phyloP scores from a whole-genome alignment of 768 basidiomycete genomes.

The Tulasnella sp. region DNA sequence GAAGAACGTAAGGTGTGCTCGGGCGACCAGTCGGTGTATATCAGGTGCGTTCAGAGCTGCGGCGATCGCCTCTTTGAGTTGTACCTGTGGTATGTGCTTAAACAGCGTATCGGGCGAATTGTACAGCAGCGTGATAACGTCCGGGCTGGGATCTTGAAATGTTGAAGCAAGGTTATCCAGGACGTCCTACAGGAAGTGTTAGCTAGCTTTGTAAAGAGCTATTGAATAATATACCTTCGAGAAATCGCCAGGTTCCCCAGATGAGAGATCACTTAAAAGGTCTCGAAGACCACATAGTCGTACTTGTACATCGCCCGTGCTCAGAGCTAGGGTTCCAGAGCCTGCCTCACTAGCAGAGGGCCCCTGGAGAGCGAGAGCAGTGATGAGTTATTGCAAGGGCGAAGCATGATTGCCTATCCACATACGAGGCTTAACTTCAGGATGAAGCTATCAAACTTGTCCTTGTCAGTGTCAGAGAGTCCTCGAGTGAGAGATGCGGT shows the following conservation, averaged over 20 bases:
- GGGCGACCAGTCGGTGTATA: conserved; percentile 39
- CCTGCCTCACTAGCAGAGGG: neutral
- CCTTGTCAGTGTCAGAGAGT: neutral
- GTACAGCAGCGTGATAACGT: neutral
- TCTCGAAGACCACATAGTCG: neutral
- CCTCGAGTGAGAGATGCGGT: conserved; percentile 32
- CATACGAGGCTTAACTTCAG: neutral
- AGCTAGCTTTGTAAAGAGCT: too few relatives aligned
- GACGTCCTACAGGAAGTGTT: neutral
- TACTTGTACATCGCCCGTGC: conserved; percentile 9
- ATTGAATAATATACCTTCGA: neutral
- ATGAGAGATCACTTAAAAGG: neutral
- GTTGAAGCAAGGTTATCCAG: neutral
- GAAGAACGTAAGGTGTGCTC: conserved; percentile 49
- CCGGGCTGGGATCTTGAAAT: neutral
- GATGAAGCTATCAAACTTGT: conserved; percentile 1
- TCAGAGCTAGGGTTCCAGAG: neutral
- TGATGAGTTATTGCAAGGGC: neutral
- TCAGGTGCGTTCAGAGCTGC: conserved; percentile 17
- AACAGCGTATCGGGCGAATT: neutral
- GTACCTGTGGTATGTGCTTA: neutral
- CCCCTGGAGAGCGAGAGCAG: neutral
- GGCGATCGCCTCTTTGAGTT: neutral
- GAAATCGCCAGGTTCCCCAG: neutral
- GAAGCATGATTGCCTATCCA: neutral